These are phyloP conservation scores for Stachybotrys elegans DNA, from an alignment of 2,329 filamentous ascomycete species.

Conservation along the genomic window DNA sequence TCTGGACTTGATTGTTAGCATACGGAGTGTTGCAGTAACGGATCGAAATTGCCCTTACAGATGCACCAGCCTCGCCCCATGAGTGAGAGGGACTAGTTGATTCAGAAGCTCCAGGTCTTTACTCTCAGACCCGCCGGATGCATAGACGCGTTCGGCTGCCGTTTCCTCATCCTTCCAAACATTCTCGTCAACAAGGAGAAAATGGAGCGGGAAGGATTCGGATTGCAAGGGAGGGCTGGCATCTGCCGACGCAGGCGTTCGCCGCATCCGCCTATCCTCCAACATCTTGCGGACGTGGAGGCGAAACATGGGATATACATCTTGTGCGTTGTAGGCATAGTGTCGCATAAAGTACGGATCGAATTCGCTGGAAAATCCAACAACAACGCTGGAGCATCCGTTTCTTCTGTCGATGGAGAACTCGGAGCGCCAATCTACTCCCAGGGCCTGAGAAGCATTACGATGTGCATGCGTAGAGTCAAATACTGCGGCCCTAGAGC, in stretches of 20 bases:
- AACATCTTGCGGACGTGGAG: conserved; percentile 15
- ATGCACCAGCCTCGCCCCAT: conserved; percentile 11
- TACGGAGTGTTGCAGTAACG: neutral
- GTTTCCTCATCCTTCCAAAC: conserved; percentile 14
- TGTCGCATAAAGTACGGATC: conserved; percentile 17
- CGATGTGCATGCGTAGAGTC: too few relatives aligned
- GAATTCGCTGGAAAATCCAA: conserved; percentile 18
- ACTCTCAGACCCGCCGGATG: conserved; percentile 8
- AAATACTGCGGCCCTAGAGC: too few relatives aligned
- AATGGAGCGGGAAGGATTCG: conserved; percentile 12
- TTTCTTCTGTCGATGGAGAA: conserved; percentile 9
- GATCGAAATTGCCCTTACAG: conserved; percentile 7
- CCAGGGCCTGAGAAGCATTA: too few relatives aligned
- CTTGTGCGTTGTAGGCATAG: conserved; percentile 14
- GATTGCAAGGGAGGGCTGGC: neutral
- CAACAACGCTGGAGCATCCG: conserved; percentile 15
- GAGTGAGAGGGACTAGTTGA: conserved; percentile 12
- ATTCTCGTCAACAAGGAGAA: conserved; percentile 14
- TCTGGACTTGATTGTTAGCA: neutral
- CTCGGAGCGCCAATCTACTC: conserved; percentile 5
- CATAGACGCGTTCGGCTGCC: conserved; percentile 9
- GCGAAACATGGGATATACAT: conserved; percentile 18
- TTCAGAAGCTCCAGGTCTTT: conserved; percentile 11
- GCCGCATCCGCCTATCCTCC: conserved; percentile 8
- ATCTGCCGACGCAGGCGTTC: too few relatives aligned